Evolutionary conservation across 2,329 filamentous ascomycete genomes (phyloP).

Genomic region (Podosphaera aphanis): DNA sequence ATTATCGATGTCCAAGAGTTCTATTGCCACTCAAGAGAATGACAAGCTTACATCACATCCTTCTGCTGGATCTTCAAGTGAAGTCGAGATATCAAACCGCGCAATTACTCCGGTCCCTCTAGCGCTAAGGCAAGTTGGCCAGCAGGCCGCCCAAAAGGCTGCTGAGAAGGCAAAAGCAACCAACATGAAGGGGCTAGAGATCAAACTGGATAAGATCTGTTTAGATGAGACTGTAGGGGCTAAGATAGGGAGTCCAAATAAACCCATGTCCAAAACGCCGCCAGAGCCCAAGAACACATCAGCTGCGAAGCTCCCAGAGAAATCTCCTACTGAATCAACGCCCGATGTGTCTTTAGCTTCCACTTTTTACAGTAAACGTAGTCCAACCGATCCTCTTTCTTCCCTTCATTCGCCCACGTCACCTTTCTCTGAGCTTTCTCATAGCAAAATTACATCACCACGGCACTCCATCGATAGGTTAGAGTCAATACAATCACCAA

Average conservation of each 20-base stretch:
- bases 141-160: slow-evolving; percentile 46
- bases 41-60: slow-evolving; percentile 7
- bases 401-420: slow-evolving; percentile 13
- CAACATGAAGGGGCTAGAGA: slow-evolving; percentile 18
- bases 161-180: slow-evolving; percentile 39
- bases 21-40: slow-evolving; percentile 1
- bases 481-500: slow-evolving; percentile 11
- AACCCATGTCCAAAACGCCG: not conserved
- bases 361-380: slow-evolving; percentile 2
- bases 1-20: slow-evolving; percentile 4
- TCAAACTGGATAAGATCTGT: not conserved
- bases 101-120: slow-evolving; percentile 15
- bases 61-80: slow-evolving; percentile 11
- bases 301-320: not conserved
- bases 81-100: slow-evolving; percentile 4
- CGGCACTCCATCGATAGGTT: slow-evolving; percentile 4
- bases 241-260: not conserved
- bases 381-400: slow-evolving; percentile 3
- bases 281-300: not conserved
- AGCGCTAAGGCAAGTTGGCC: slow-evolving; percentile 30
- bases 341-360: slow-evolving; percentile 3
- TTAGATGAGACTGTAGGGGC: slow-evolving; percentile 5
- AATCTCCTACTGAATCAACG: slow-evolving; percentile 3
- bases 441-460: slow-evolving; percentile 1
- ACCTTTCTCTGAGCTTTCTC: slow-evolving; percentile 11